Evolutionary conservation across 306 rosid species (phyloP).

Genomic region (Mucuna pruriens): DNA sequence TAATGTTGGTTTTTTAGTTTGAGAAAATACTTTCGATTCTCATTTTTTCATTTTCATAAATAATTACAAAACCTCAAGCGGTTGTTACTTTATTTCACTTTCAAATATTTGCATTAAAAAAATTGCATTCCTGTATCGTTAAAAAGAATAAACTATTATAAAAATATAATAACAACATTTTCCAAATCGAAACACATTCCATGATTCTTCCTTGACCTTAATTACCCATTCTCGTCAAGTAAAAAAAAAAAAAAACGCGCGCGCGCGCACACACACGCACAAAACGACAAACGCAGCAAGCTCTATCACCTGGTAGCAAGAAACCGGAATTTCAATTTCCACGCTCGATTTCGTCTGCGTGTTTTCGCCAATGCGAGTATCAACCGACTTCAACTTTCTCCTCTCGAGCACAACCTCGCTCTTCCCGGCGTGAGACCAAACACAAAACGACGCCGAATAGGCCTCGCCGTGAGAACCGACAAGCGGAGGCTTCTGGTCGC

Average conservation of each 20-base stretch:
- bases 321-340: slow-evolving; percentile 84
- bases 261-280: not conserved
- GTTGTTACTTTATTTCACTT: not conserved
- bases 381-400: slow-evolving; percentile 64
- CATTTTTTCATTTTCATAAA: not conserved
- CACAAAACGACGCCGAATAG: slow-evolving; percentile 37
- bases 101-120: not conserved
- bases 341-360: slow-evolving; percentile 43
- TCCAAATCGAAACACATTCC: not conserved
- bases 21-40: not conserved
- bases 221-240: not conserved
- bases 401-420: slow-evolving; percentile 43
- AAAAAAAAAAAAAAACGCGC: not conserved
- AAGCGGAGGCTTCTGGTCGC: slow-evolving; percentile 30
- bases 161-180: not conserved
- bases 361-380: slow-evolving; percentile 55
- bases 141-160: not conserved
- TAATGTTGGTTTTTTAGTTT: no score
- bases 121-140: not conserved
- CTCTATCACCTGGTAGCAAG: slow-evolving; percentile 80
- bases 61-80: not conserved
- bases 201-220: not conserved
- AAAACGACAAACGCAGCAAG: not conserved
- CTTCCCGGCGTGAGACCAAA: slow-evolving; percentile 46
- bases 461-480: slow-evolving; percentile 41